phyloP scores from a whole-genome alignment of 1,284 basidiomycete genomes.

The Flammula alnicola region DNA sequence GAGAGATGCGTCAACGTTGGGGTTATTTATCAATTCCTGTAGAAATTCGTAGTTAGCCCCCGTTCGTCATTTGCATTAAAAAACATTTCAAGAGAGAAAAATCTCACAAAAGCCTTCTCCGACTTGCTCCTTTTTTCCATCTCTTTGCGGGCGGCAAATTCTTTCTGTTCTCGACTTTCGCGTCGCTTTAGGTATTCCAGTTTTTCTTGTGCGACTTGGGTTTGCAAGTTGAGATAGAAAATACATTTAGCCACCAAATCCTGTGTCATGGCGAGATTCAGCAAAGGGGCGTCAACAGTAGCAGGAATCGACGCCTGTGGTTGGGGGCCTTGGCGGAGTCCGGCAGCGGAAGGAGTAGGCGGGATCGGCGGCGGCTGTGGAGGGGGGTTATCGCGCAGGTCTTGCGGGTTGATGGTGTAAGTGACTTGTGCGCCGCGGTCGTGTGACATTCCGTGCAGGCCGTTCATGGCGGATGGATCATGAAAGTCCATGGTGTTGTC shows the following conservation, averaged over 20 bases:
- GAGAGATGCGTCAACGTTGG: conserved; percentile 43
- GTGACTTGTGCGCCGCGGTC: conserved; percentile 31
- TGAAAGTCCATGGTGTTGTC: conserved; percentile 50
- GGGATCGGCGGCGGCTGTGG: too few relatives aligned
- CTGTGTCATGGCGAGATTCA: conserved; percentile 59
- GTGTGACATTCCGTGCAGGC: conserved; percentile 33
- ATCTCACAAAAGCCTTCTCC: conserved; percentile 60
- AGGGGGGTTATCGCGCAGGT: conserved; percentile 31
- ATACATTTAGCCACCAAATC: conserved; percentile 60
- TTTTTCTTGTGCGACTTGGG: conserved; percentile 61
- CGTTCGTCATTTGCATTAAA: too few relatives aligned
- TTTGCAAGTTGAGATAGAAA: conserved; percentile 60
- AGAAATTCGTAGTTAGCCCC: background rate
- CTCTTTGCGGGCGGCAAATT: conserved; percentile 57
- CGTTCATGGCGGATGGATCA: conserved; percentile 32
- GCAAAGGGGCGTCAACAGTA: conserved; percentile 32
- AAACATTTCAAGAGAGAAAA: conserved; percentile 5
- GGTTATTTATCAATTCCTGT: conserved; percentile 28
- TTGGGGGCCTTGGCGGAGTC: background rate
- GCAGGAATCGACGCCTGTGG: conserved; percentile 7
- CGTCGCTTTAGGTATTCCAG: conserved; percentile 65
- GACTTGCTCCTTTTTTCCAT: conserved; percentile 61
- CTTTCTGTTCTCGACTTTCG: conserved; percentile 61
- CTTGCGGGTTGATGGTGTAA: conserved; percentile 32
- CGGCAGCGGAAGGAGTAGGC: too few relatives aligned